phyloP scores from a whole-genome alignment of 306 rosid genomes.

The Lathyrus sativus region DNA sequence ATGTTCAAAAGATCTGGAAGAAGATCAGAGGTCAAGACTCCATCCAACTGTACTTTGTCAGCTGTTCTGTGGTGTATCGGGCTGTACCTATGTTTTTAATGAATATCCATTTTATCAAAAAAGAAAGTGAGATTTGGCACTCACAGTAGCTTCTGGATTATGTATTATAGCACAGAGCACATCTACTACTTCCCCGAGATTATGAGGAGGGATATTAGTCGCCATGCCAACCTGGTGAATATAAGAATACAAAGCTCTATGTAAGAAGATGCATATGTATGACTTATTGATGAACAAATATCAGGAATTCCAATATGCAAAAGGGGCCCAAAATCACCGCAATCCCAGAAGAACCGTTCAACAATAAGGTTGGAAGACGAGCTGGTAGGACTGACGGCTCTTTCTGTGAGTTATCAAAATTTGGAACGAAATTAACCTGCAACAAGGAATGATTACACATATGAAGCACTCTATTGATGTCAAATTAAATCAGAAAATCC shows the following conservation, averaged over 20 bases:
- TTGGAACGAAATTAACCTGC: constrained; percentile 92
- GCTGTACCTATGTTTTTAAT: background rate
- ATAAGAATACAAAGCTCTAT: constrained; percentile 30
- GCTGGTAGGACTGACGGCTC: constrained; percentile 93
- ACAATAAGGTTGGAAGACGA: constrained; percentile 85
- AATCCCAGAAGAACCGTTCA: constrained; percentile 98
- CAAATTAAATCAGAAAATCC: constrained; percentile 27
- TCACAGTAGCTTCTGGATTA: constrained; percentile 95
- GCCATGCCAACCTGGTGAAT: constrained; percentile 94
- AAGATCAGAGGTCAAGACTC: background rate
- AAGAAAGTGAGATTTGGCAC: constrained; percentile 33
- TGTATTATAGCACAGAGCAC: constrained; percentile 82
- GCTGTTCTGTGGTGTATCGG: background rate
- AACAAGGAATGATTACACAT: constrained; percentile 24
- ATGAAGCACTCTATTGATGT: constrained; percentile 14
- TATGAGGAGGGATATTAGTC: constrained; percentile 97
- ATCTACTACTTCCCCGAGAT: constrained; percentile 94
- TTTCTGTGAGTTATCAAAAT: constrained; percentile 93
- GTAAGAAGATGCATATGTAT: constrained; percentile 30
- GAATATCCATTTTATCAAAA: background rate
- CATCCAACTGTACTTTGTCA: background rate
- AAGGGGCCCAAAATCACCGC: constrained; percentile 64
- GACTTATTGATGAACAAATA: constrained; percentile 19
- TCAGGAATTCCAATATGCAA: constrained; percentile 32
- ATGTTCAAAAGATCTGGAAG: background rate